Conservation (phyloP, 495 filamentous ascomycete genomes). For the Delitschia confertaspora region DNA sequence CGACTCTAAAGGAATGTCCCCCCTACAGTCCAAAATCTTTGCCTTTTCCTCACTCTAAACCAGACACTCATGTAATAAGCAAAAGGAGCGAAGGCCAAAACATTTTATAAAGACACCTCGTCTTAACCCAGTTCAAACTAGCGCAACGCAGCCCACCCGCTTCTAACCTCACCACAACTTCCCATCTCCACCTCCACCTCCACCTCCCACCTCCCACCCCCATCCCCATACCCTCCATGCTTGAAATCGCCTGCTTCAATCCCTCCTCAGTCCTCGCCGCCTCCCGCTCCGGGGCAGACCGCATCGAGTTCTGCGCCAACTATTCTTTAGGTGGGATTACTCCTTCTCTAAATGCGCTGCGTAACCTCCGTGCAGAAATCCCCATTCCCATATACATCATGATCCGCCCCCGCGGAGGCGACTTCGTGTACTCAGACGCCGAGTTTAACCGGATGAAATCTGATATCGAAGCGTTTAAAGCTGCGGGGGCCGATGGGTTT, state of each 20-base stretch:
- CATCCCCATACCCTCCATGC: conserved; percentile 14
- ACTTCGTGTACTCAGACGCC: conserved; percentile 36
- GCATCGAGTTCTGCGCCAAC: conserved; percentile 42
- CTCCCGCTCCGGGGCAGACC: conserved; percentile 37
- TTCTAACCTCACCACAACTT: too few relatives aligned
- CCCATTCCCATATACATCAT: conserved; percentile 43
- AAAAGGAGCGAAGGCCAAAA: too few relatives aligned
- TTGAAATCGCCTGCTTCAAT: conserved; percentile 48
- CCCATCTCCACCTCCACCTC: not conserved
- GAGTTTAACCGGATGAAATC: conserved; percentile 40
- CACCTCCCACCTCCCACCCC: not conserved
- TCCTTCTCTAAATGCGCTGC: conserved; percentile 20
- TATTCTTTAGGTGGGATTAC: conserved; percentile 30
- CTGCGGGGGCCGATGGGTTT: conserved; percentile 37
- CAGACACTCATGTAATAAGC: too few relatives aligned
- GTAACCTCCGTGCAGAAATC: conserved; percentile 16
- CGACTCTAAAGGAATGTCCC: too few relatives aligned
- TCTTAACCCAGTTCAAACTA: too few relatives aligned
- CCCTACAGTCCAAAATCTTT: too few relatives aligned
- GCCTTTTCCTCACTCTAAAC: too few relatives aligned
- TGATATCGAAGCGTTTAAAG: conserved; percentile 33
- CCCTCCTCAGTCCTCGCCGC: conserved; percentile 38
- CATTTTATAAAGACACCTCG: too few relatives aligned
- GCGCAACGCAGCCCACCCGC: too few relatives aligned
- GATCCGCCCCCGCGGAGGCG: conserved; percentile 40